Evolutionary conservation across 1,284 basidiomycete genomes (phyloP), one percentile per base, ranked within the genome.

Genomic region (Ganoderma multipileum): DNA sequence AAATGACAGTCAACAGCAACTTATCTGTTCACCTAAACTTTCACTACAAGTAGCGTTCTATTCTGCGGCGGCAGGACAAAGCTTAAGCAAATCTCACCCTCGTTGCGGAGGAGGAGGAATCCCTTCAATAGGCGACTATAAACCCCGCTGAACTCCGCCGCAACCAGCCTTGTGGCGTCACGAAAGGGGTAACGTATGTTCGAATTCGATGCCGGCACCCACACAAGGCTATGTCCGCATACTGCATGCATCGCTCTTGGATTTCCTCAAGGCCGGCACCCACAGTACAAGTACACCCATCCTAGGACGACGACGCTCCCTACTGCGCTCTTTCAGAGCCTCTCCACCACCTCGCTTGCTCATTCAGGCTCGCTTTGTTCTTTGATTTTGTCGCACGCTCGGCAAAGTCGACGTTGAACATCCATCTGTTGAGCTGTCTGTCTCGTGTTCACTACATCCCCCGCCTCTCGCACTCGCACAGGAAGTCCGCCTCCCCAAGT

Each of bases 371-470:
- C 16, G 33, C 55, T 9, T 58, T 58, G 55, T 58, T 58, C 55
- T 58, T 58, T 38, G 30, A n/a, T 14, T n/a, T 57, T 57, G 55
- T 57, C 30, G 30, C 55, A 57, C 55, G 55, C 55, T 58, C 55
- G 55, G 55, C 55, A 58, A 58, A 28, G 54, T 33, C 11, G 16
- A 28, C 20, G 44, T 23, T 18, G 7, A n/a, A n/a, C 28, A 33
- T 30, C 6, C 16, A 3, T 33, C 54, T 20, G 1, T 55, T 8
- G 20, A 58, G 20, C 33, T n/a, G 20, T 23, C 55, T 38, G 20
- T 38, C 28, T 2, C 11, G 20, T 28, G 23, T 33, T 28, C 30
- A 30, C 30, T 33, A 36, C 55, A 28, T 58, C 11, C 23, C 14
- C 52, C 52, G 26, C 52, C 52, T 33, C 52, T 33, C 52, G 1